Conservation (phyloP, 164 flowering plant genomes). For the Tetracentron sinense region DNA sequence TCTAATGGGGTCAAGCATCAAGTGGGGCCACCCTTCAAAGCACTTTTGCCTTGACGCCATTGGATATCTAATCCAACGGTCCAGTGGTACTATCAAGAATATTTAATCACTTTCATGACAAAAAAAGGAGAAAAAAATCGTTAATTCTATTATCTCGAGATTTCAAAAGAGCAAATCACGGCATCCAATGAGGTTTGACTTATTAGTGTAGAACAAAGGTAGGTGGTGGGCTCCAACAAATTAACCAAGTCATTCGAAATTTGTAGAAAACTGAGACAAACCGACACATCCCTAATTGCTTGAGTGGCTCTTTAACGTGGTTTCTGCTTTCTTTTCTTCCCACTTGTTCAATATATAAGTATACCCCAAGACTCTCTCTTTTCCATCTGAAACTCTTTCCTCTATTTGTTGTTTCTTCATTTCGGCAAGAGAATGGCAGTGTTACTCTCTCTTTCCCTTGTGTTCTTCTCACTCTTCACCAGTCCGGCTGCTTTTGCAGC, state of each 20-base stretch:
- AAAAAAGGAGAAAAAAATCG: too few species aligned
- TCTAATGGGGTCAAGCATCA: too few species aligned
- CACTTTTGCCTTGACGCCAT: too few species aligned
- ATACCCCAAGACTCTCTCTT: neutral
- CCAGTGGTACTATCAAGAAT: too few species aligned
- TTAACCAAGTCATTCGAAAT: neutral
- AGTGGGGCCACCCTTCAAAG: too few species aligned
- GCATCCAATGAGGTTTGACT: neutral
- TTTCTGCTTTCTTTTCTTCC: neutral
- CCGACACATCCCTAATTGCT: neutral
- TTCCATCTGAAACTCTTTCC: neutral
- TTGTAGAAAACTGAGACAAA: neutral
- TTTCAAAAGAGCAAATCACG: neutral
- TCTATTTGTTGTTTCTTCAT: neutral
- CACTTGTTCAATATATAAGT: neutral
- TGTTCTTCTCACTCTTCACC: conserved; percentile 15
- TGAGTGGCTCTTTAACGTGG: neutral
- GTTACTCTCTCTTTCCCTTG: conserved; percentile 14
- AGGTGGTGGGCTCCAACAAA: neutral
- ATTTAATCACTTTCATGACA: too few species aligned
- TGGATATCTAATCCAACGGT: too few species aligned
- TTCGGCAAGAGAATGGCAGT: conserved; percentile 10
- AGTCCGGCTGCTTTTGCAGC: conserved; percentile 20
- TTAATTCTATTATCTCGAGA: too few species aligned
- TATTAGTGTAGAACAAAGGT: neutral